Evolutionary conservation across 371 early-diverging fungal species (phyloP), one percentile per base, ranked within the genome.

Genomic region (Mortierella sp.): DNA sequence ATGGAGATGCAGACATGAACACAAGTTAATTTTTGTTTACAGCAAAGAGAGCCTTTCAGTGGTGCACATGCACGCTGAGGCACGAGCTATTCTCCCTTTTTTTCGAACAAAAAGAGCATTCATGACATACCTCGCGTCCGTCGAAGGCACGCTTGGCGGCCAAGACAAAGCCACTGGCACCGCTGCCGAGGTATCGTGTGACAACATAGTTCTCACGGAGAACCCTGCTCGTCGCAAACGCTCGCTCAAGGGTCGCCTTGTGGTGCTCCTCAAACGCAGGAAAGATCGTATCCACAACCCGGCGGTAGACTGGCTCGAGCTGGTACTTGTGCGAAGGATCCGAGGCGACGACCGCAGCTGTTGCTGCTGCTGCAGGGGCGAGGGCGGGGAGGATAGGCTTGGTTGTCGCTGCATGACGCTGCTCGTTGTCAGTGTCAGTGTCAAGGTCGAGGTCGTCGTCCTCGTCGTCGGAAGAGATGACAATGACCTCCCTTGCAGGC

Each of bases 401-500:
- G 2, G 67, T 64, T 19, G 10, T n/a, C 40, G 34, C 24, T 40
- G 51, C 50, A 24, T 46, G 75, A 26, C 31, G 31, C 37, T 43
- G n/a, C 57, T 72, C 8, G n/a, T 55, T 34, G 48, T 14, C 55
- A 31, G 11, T 43, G 55, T 24, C 71, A 19, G 19, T n/a, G 69
- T 34, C 69, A 51, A 16, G 10, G 43, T 71, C 55, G 44, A 46
- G 44, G 31, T 40, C 70, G 5, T 43, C 76, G 13, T 61, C 74
- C 3, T 79, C 80, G 40, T 75, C 75, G 55, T 80, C 80, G 28
- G 81, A 80, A n/a, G 84, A 84, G 69, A 84, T 84, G 11, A 80
- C 78, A 70, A 84, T 80, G 50, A 84, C 71, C 19, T 80, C 75
- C n/a, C 69, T 64, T 11, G 69, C 51, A 9, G 69, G 76, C 34